Base-by-base conservation (phyloP, 2,329 filamentous ascomycete species). In the Dothistroma pini region DNA sequence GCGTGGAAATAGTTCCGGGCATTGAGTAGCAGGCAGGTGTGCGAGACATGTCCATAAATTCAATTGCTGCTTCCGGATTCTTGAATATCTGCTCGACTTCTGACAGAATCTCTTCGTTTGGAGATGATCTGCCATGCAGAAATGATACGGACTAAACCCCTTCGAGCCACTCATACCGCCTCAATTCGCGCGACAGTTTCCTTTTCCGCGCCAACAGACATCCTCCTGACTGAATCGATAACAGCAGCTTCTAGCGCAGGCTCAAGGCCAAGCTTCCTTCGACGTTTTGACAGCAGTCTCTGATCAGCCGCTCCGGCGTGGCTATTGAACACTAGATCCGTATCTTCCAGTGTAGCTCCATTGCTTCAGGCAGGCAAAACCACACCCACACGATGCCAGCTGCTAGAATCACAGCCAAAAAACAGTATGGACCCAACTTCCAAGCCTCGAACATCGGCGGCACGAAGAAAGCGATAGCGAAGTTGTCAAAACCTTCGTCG, bases 341-440 rank as follows among this genome's bases (percentile, higher is more conserved):
- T 69, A 54, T 71, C 59, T 54, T 72, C 68, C 14, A 71, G 60
- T 7, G 63, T 69, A 7, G 55, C 55, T 1, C 82, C 82, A 54
- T 79, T 83, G 0, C 84, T 86, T 87, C 85, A 0, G 83, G 84
- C 0, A 85, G 79, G 61, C 81, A 82, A 58, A 80, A 78, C 64
- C 73, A 83, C 0, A 80, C 79, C 79, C 81, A 86, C 8, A 80
- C 59, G 11, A 79, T 72, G 0, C 80, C 78, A 6, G 84, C 70
- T 0, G 81, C 67, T 59, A 80, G 81, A 62, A 84, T 84, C 2
- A 78, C 75, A 0, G 80, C 83, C 62, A 87, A 87, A 76, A 88
- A 87, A 54, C 84, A 75, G 66, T 86, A 86, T 0, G 82, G 79
- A 59, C 82, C 82, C 75, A 79, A 86, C n/a, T 77, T 77, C n/a